Base-by-base conservation (phyloP, 805 yeast genomes). In the Saturnispora gosingensis region DNA sequence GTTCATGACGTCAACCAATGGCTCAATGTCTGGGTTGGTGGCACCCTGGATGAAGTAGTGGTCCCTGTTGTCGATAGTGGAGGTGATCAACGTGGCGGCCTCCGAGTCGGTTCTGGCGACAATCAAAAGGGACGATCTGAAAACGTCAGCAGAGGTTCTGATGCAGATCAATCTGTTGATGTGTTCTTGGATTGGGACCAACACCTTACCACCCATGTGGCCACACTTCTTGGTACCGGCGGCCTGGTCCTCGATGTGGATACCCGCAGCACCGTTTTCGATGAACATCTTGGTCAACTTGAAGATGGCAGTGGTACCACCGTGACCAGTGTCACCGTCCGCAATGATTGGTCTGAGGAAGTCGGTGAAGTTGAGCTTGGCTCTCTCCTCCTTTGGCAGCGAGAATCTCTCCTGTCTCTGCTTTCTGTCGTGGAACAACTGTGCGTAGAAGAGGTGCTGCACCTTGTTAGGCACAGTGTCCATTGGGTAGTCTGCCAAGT, bases 161-260 rank as follows among this genome's bases (percentile, higher is more conserved):
- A 91, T 87, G 47, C 97, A 95, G 58, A 88, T 83, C 67, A 91
- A 77, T 69, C 98, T 82, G 74, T 88, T 89, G 71, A 91, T 87
- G 72, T 91, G 98, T 74, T 91, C 98, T 72, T 89, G 97, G 54
- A 89, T 93, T 57, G 98, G 98, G 56, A 91, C 97, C 60, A 91
- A 81, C 50, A 93, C 97, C 72, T 93, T 88, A 62, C 98, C 98
- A 59, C 96, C 97, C 98, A 91, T 91, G 72, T 91, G 98, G 55
- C 98, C 98, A 75, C 98, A 91, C 74, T 91, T 91, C 72, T 91
- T 91, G 62, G 97, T 91, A 63, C 97, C 97, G 51, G 98, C 96
- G 51, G 97, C 97, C 77, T 91, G 98, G 72, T 91, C 98, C 74
- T 91, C 99, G 67, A 91, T 89, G 69, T 91, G 99, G 63, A 91